Conservation (phyloP, 1,139 yeast genomes). For the Candida tropicalis region DNA sequence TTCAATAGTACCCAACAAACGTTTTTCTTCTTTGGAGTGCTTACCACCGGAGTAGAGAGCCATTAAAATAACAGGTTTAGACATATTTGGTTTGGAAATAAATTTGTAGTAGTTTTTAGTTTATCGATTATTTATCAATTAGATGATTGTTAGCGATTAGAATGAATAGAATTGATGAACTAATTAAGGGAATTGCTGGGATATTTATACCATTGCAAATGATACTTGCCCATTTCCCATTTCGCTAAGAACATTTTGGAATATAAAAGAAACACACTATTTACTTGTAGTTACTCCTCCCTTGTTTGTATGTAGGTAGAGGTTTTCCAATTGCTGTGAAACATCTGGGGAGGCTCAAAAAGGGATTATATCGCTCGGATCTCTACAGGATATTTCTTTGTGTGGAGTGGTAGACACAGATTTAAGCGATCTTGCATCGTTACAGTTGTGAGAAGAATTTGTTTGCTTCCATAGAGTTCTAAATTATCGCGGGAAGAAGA, state of each 20-base stretch:
- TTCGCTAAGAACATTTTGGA: neutral
- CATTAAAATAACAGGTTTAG: constrained; percentile 48
- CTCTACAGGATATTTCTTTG: too few species aligned
- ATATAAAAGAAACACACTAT: neutral
- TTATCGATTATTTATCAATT: constrained; percentile 2
- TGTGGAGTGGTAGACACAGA: too few species aligned
- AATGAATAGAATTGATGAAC: too few species aligned
- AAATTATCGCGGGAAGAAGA: too few species aligned
- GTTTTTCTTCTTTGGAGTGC: constrained; percentile 63
- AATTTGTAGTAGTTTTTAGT: neutral
- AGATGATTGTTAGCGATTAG: neutral
- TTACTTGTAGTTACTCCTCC: too few species aligned
- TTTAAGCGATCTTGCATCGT: neutral
- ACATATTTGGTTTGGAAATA: neutral
- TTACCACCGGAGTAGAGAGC: constrained; percentile 58
- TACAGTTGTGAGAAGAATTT: too few species aligned
- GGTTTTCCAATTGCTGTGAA: too few species aligned
- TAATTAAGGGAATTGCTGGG: too few species aligned
- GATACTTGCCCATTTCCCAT: too few species aligned
- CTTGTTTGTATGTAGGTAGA: too few species aligned
- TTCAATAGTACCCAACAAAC: constrained; percentile 70
- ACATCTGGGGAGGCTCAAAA: too few species aligned
- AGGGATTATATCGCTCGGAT: constrained; percentile 1
- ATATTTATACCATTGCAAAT: constrained; percentile 8
- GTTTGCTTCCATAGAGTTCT: too few species aligned